Evolutionary conservation across 1,284 basidiomycete genomes (phyloP).

Genomic region (Boletus sp.): DNA sequence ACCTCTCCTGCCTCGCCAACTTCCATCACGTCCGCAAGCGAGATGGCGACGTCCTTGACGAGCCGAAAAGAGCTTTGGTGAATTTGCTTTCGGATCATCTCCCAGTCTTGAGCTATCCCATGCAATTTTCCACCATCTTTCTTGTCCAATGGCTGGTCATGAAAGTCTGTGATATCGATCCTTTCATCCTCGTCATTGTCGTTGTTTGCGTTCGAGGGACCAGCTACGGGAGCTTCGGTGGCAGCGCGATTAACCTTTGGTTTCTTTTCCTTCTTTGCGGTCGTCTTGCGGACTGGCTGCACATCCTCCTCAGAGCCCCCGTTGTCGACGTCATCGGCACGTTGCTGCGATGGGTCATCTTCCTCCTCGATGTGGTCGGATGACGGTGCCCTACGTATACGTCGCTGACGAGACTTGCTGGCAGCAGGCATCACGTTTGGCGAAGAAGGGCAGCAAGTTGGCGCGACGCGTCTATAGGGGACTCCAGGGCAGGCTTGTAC

Average conservation of each 20-base stretch:
- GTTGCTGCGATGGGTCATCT: conserved; percentile 40
- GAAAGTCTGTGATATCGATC: conserved; percentile 62
- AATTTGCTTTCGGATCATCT: conserved; percentile 50
- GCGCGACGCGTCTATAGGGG: conserved; percentile 32
- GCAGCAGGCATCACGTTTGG: conserved; percentile 46
- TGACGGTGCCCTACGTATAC: conserved; percentile 45
- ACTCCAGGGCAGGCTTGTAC: conserved; percentile 44
- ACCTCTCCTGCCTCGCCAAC: conserved; percentile 59
- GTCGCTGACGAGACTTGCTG: conserved; percentile 48
- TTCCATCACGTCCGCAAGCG: conserved; percentile 65
- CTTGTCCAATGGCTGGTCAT: conserved; percentile 61
- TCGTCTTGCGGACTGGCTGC: conserved; percentile 39
- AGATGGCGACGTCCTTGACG: conserved; percentile 58
- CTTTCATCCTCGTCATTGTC: conserved; percentile 39
- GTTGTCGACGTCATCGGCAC: conserved; percentile 52
- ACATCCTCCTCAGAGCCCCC: conserved; percentile 43
- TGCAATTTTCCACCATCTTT: conserved; percentile 53
- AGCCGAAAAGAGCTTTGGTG: conserved; percentile 48
- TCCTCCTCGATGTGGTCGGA: conserved; percentile 70
- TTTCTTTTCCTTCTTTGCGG: conserved; percentile 50
- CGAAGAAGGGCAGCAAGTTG: background rate
- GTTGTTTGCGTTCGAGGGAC: conserved; percentile 25
- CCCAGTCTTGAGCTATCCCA: conserved; percentile 65
- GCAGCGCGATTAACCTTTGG: conserved; percentile 32
- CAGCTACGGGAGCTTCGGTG: conserved; percentile 19